Conservation (phyloP, 2,329 filamentous ascomycete species). For the Tolypocladium nubicola region DNA sequence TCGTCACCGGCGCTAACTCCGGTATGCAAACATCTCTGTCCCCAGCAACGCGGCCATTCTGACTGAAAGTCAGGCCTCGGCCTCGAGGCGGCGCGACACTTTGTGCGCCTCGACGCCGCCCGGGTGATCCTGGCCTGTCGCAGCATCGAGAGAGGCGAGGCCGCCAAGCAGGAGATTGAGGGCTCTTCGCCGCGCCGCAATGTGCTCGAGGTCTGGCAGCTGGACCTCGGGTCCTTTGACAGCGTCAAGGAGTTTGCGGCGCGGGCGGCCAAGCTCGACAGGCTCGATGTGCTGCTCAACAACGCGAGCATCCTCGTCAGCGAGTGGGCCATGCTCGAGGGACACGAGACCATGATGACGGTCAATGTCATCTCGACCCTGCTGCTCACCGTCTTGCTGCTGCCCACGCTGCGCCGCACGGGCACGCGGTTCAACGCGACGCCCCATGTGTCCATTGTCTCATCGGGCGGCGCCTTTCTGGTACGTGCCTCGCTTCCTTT, state of each 20-base stretch:
- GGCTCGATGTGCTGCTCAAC: conserved; percentile 31
- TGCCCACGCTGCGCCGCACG: conserved; percentile 29
- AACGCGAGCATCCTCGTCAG: conserved; percentile 23
- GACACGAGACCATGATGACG: conserved; percentile 29
- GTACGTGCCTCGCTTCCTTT: not conserved
- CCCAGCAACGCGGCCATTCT: not conserved
- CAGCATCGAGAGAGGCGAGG: conserved; percentile 26
- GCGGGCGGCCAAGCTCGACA: conserved; percentile 17
- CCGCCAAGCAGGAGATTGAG: conserved; percentile 25
- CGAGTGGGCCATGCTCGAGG: conserved; percentile 18
- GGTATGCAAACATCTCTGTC: conserved; percentile 5
- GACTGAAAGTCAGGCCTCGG: conserved; percentile 21
- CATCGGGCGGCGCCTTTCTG: conserved; percentile 21
- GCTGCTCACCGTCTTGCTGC: conserved; percentile 29
- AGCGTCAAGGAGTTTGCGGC: conserved; percentile 24
- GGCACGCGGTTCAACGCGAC: conserved; percentile 18
- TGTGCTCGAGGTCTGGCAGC: conserved; percentile 29
- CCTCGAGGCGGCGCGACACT: conserved; percentile 29
- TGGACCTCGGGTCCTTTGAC: conserved; percentile 31
- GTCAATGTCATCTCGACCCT: conserved; percentile 38
- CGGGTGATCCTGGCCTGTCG: conserved; percentile 33
- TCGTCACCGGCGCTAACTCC: conserved; percentile 33
- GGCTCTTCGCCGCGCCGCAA: conserved; percentile 11
- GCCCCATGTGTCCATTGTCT: conserved; percentile 27
- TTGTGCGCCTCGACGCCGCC: conserved; percentile 25